These are phyloP conservation scores for Lupinus albus DNA, from an alignment of 306 rosid species.

Conservation along the genomic window DNA sequence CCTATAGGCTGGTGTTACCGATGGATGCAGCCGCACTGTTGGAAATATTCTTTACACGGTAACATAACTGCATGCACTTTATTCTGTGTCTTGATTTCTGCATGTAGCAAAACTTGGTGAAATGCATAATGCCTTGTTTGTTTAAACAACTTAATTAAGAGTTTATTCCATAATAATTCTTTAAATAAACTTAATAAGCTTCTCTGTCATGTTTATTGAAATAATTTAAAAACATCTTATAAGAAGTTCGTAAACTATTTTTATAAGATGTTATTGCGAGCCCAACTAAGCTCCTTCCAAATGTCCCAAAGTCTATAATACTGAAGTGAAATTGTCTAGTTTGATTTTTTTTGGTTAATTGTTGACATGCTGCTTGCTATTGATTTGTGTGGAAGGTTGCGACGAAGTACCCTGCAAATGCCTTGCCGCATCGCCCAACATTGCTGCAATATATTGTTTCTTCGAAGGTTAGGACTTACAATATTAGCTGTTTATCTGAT, in stretches of 20 bases:
- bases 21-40: constrained; percentile 70
- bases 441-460: constrained; percentile 68
- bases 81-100: constrained; percentile 2
- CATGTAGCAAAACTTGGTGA: not conserved
- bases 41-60: constrained; percentile 93
- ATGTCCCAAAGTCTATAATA: too few relatives aligned
- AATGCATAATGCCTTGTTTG: not conserved
- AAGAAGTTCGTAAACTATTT: too few relatives aligned
- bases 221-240: too few relatives aligned
- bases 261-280: too few relatives aligned
- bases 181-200: too few relatives aligned
- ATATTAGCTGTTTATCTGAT: not conserved
- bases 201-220: too few relatives aligned
- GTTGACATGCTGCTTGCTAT: constrained; percentile 18
- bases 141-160: too few relatives aligned
- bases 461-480: constrained; percentile 57
- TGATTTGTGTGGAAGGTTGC: constrained; percentile 69
- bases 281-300: too few relatives aligned
- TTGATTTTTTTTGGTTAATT: not conserved
- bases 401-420: constrained; percentile 83
- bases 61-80: constrained; percentile 21
- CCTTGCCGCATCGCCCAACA: constrained; percentile 75
- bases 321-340: not conserved
- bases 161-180: too few relatives aligned
- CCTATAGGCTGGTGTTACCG: constrained; percentile 68